phyloP scores from a whole-genome alignment of 331 rosid genomes.

The Spiraea crenata region DNA sequence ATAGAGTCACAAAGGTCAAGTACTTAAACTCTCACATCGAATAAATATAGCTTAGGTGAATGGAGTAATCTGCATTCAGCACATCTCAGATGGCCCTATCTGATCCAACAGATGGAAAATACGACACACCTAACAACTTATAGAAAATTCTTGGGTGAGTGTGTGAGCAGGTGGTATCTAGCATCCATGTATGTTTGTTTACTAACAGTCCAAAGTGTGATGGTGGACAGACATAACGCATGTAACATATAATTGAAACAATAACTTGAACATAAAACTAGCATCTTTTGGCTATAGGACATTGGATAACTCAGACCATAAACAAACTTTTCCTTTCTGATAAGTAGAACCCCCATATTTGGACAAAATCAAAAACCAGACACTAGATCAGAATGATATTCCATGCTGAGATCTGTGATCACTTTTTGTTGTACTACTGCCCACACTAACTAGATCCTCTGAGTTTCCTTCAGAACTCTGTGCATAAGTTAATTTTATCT shows the following conservation, averaged over 20 bases:
- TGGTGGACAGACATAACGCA: not conserved
- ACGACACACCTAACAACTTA: not conserved
- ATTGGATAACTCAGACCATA: not conserved
- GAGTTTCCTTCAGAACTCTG: not conserved
- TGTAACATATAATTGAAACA: not conserved
- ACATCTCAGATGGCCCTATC: not conserved
- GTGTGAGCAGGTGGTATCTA: not conserved
- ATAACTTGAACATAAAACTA: not conserved
- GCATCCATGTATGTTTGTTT: not conserved
- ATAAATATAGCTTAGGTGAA: not conserved
- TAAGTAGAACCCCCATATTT: not conserved
- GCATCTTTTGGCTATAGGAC: not conserved
- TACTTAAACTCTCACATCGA: not conserved
- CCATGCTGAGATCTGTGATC: not conserved
- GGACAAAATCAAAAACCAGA: not conserved
- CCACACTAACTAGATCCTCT: not conserved
- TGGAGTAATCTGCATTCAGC: not conserved
- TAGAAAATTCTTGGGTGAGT: not conserved
- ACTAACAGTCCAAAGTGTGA: not conserved
- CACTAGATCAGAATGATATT: too few relatives aligned
- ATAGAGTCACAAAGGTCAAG: not conserved
- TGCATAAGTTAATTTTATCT: not conserved
- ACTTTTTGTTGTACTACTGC: not conserved
- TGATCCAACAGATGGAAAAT: not conserved
- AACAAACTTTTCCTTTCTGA: not conserved